phyloP scores from a whole-genome alignment of 805 yeast species.

The Pichia membranifaciens region DNA sequence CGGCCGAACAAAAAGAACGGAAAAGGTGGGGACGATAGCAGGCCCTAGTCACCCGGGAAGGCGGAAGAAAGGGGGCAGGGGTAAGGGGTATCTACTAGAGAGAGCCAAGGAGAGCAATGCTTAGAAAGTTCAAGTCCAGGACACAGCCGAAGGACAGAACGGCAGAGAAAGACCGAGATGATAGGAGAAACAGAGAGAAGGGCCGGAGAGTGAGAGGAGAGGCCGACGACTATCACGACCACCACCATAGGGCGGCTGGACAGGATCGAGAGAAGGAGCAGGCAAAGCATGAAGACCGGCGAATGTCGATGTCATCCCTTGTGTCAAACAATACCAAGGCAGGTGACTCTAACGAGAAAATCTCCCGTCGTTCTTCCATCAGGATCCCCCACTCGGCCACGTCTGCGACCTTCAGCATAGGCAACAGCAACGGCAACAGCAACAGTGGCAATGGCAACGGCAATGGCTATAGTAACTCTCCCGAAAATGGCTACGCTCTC shows the following conservation, averaged over 20 bases:
- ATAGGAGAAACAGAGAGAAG: not conserved
- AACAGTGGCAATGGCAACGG: not conserved
- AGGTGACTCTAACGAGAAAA: not conserved
- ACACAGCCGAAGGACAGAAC: not conserved
- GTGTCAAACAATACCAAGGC: not conserved
- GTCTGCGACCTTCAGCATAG: not conserved
- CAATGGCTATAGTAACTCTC: not conserved
- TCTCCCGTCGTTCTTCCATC: not conserved
- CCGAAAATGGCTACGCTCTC: too few relatives aligned
- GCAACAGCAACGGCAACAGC: not conserved
- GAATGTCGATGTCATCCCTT: too few relatives aligned
- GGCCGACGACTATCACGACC: not conserved
- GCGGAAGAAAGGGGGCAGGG: too few relatives aligned
- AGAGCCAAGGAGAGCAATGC: slow-evolving; percentile 4
- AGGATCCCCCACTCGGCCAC: not conserved
- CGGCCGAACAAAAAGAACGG: too few relatives aligned
- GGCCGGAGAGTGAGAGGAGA: not conserved
- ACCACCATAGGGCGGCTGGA: too few relatives aligned
- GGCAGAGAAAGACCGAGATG: not conserved
- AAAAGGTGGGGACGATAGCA: not conserved
- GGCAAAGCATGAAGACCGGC: too few relatives aligned
- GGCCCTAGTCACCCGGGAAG: not conserved
- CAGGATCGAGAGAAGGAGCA: too few relatives aligned
- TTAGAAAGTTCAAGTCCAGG: slow-evolving; percentile 5
- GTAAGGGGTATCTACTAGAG: too few relatives aligned